Percentiles rank a stretch among this genome's conserved stretches.
Evolutionary conservation across 257 asterid genomes (phyloP).

Genomic region (Przewalskia tangutica): DNA sequence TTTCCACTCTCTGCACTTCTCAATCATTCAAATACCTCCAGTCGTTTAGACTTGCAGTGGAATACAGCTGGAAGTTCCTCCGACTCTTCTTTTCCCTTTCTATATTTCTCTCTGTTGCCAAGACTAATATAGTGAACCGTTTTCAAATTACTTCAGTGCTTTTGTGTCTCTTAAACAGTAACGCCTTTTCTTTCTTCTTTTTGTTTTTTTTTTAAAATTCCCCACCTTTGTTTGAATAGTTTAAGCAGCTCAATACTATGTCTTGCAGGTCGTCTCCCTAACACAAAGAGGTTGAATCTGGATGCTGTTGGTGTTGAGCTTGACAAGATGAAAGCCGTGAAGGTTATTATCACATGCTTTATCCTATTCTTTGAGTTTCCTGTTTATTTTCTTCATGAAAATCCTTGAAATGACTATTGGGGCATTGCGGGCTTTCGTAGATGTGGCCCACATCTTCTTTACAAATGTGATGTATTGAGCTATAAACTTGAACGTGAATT

Average conservation of each 20-base stretch:
- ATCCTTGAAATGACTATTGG: background rate
- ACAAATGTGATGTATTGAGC: background rate
- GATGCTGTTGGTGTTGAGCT: conserved; percentile 77
- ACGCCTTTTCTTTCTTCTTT: background rate
- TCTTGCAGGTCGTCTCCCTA: conserved; percentile 78
- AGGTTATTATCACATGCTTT: conserved; percentile 37
- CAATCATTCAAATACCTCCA: background rate
- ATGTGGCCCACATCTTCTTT: background rate
- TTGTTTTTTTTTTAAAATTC: background rate
- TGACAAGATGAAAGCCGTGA: conserved; percentile 58
- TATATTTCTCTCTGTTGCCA: background rate
- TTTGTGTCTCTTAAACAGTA: background rate
- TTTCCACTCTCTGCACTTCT: too few relatives aligned
- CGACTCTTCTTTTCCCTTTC: background rate
- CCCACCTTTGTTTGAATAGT: background rate
- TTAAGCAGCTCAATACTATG: background rate
- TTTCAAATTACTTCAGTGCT: background rate
- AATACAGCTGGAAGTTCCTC: background rate
- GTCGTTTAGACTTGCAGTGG: background rate
- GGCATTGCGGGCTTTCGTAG: background rate
- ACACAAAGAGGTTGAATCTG: conserved; percentile 79
- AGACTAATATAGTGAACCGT: background rate
- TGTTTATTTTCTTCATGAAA: background rate
- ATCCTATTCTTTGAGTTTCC: background rate
- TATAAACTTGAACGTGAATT: background rate